These are phyloP conservation scores for Osmozyma mogii DNA, from an alignment of 805 yeast species.

Conservation along the genomic window DNA sequence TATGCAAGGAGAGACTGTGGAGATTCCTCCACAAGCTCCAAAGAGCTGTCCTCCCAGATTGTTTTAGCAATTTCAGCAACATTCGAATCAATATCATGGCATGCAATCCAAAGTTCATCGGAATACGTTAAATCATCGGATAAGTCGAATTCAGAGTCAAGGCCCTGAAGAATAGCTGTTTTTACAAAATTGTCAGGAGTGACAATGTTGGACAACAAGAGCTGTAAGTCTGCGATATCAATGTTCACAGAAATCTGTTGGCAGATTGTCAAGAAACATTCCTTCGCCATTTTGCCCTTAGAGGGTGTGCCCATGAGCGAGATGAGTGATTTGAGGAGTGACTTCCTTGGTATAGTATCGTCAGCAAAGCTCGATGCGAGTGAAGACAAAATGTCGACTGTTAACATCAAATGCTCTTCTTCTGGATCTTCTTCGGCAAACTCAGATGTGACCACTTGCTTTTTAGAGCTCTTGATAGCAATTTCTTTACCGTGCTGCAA, in stretches of 20 bases:
- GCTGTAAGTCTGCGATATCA: conserved; percentile 45
- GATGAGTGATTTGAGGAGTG: conserved; percentile 54
- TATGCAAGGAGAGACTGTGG: conserved; percentile 41
- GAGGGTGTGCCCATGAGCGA: conserved; percentile 65
- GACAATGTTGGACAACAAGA: conserved; percentile 50
- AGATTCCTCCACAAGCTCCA: conserved; percentile 37
- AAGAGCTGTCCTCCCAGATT: conserved; percentile 77
- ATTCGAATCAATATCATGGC: conserved; percentile 61
- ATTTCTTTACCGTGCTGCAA: conserved; percentile 57
- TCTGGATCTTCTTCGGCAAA: conserved; percentile 78
- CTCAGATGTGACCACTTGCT: conserved; percentile 48
- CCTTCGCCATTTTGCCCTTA: conserved; percentile 75
- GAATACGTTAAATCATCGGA: conserved; percentile 40
- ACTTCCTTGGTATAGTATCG: conserved; percentile 58
- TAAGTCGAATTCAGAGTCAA: conserved; percentile 77
- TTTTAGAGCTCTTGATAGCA: conserved; percentile 45
- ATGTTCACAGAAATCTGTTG: conserved; percentile 67
- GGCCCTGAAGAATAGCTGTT: conserved; percentile 67
- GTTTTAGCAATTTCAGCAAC: conserved; percentile 63
- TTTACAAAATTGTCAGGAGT: conserved; percentile 67
- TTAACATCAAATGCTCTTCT: conserved; percentile 76
- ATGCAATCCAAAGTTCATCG: conserved; percentile 70
- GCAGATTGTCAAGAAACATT: conserved; percentile 68
- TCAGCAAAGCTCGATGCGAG: conserved; percentile 66
- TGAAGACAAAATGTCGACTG: conserved; percentile 63